phyloP scores from a whole-genome alignment of 176 grass and related monocot genomes.

The Oryza meridionalis region DNA sequence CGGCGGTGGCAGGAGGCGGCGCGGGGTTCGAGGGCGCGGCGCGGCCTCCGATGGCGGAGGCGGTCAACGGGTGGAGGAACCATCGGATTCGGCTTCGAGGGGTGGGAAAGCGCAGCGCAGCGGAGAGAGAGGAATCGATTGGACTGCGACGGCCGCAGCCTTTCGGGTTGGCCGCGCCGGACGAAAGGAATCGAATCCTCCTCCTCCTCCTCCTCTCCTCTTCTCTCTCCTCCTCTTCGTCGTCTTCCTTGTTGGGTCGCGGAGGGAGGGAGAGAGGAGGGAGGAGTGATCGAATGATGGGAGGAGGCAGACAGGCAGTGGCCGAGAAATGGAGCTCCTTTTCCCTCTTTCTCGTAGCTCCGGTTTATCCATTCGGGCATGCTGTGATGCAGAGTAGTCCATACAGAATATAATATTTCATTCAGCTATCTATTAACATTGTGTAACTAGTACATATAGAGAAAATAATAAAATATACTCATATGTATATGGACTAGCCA shows the following conservation, averaged over 20 bases:
- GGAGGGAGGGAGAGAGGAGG: not conserved
- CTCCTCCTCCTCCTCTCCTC: not conserved
- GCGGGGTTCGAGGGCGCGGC: constrained; percentile 46
- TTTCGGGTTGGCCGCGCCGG: constrained; percentile 7
- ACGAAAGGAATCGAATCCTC: constrained; percentile 50
- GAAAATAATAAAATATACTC: too few relatives aligned
- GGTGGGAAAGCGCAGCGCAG: constrained; percentile 52
- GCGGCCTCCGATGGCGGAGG: constrained; percentile 78
- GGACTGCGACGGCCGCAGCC: constrained; percentile 66
- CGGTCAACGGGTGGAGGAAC: constrained; percentile 88
- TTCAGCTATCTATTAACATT: too few relatives aligned
- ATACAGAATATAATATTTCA: too few relatives aligned
- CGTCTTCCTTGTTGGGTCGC: not conserved
- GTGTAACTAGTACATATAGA: too few relatives aligned
- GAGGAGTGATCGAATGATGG: constrained; percentile 12
- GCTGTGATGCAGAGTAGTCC: too few relatives aligned
- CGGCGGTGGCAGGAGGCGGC: not conserved
- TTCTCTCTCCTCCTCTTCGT: not conserved
- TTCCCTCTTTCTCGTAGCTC: not conserved
- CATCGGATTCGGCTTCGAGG: constrained; percentile 75
- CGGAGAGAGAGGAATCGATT: constrained; percentile 31
- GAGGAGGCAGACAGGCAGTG: not conserved
- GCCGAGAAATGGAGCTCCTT: not conserved
- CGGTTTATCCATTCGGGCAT: not conserved
- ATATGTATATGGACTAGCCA: too few relatives aligned